Percentiles rank a stretch among this genome's conserved stretches.
Evolutionary conservation across 148 eudicot species (phyloP).

Genomic region (Amaranthus cruentus): DNA sequence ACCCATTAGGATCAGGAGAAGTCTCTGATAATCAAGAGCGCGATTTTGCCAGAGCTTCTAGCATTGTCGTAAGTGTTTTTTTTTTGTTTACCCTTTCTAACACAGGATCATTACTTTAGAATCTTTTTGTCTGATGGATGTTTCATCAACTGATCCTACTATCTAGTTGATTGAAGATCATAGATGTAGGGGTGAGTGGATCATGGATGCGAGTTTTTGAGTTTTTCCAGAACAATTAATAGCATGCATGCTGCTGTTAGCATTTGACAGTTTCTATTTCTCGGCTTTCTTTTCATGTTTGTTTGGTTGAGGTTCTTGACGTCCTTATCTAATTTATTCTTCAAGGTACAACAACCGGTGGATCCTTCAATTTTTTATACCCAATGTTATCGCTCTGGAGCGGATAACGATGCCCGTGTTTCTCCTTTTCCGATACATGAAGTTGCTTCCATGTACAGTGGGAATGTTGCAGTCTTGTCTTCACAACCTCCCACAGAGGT

Average conservation of each 20-base stretch:
- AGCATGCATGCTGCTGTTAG: not conserved
- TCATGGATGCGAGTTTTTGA: not conserved
- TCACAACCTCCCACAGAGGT: slow-evolving; percentile 63
- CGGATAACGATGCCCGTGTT: slow-evolving; percentile 60
- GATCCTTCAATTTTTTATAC: slow-evolving; percentile 73
- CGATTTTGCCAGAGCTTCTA: slow-evolving; percentile 55
- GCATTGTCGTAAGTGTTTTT: slow-evolving; percentile 58
- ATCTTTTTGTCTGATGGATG: not conserved
- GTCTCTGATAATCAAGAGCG: slow-evolving; percentile 58
- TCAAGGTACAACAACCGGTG: slow-evolving; percentile 56
- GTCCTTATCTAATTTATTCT: not conserved
- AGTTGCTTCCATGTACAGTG: slow-evolving; percentile 49
- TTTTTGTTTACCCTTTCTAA: not conserved
- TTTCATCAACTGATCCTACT: not conserved
- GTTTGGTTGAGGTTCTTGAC: not conserved
- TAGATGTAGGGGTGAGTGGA: not conserved
- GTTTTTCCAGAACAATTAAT: not conserved
- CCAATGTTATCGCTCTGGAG: slow-evolving; percentile 58
- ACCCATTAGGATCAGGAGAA: slow-evolving; percentile 51
- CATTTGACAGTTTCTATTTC: not conserved
- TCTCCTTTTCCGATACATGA: slow-evolving; percentile 65
- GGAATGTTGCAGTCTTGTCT: slow-evolving; percentile 45
- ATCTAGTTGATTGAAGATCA: not conserved
- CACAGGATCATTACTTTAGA: not conserved
- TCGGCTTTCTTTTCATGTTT: not conserved